phyloP scores from a whole-genome alignment of 2,329 filamentous ascomycete species.

The Sporothrix variecibatus region DNA sequence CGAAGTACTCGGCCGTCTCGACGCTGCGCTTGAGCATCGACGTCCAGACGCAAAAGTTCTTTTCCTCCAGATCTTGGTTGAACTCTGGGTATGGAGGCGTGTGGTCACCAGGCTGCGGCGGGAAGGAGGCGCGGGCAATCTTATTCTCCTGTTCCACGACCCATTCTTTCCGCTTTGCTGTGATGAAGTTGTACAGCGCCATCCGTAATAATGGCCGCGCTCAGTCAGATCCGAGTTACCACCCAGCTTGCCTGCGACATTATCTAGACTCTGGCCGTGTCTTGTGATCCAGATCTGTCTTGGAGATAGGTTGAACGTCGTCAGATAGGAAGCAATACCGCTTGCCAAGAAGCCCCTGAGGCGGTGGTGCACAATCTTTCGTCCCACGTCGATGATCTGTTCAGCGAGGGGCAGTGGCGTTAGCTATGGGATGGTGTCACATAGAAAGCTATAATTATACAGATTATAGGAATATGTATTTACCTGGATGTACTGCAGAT shows the following conservation, averaged over 20 bases:
- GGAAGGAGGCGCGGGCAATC: constrained; percentile 75
- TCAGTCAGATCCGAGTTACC: constrained; percentile 84
- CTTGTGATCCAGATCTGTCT: constrained; percentile 98
- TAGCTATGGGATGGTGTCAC: not conserved
- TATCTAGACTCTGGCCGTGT: constrained; percentile 89
- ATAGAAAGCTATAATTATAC: not conserved
- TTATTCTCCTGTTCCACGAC: constrained; percentile 79
- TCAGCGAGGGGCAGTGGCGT: not conserved
- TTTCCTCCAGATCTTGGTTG: constrained; percentile 67
- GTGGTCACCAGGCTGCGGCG: constrained; percentile 86
- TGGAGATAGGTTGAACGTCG: constrained; percentile 94
- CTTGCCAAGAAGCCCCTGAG: constrained; percentile 89
- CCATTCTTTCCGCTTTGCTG: constrained; percentile 77
- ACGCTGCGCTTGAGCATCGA: constrained; percentile 92
- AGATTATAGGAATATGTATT: constrained; percentile 24
- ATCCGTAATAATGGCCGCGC: constrained; percentile 75
- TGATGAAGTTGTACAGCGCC: constrained; percentile 82
- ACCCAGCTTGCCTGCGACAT: constrained; percentile 83
- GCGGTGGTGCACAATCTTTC: constrained; percentile 89
- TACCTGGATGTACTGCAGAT: constrained; percentile 89
- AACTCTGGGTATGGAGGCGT: constrained; percentile 94
- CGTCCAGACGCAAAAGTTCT: constrained; percentile 98
- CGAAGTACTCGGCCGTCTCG: constrained; percentile 85
- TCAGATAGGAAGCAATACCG: constrained; percentile 89
- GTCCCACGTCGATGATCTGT: constrained; percentile 92